Base-by-base conservation (phyloP, 208 protist genomes). In the Leishmania guyanensis region DNA sequence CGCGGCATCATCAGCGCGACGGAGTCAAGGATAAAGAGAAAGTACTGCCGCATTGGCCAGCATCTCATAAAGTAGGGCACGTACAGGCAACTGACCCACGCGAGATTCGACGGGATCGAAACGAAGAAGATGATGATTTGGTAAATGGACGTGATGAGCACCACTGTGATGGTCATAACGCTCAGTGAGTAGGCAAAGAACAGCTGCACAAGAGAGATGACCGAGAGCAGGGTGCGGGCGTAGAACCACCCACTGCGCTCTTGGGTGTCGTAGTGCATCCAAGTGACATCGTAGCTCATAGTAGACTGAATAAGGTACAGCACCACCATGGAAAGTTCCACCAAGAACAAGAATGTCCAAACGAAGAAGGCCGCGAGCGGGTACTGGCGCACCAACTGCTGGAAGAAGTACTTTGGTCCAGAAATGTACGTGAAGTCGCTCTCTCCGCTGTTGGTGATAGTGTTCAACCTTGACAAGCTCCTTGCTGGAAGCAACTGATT, bases 31-130 rank as follows among this genome's bases (percentile, higher is more conserved):
- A 97, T 90, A 60, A 96, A 94, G 26, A 96, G 88, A 74, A 96
- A 93, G 84, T 97, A 97, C 80, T 96, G 93, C 62, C 94, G 85
- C 86, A 97, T 89, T 10, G 94, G 89, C 93, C 94, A 97, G 79
- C 90, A 93, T 4, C 94, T 92, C 76, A 97, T 77, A 78, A 97
- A 97, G 62, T 93, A 84, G 12, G 94, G 94, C 72, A 97, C 94
- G 82, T 97, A 97, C 56, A 96, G 78, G 20, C 88, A 82, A 65
- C 91, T 97, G 5, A 95, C 89, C 91, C 92, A 96, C 20, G 80
- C 84, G 33, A 93, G 66, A 0, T 70, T 39, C 26, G 85, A 83
- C 69, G 70, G 80, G 48, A 92, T 79, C 0, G 92, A 84, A 2
- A 96, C 71, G 74, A 96, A 90, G 79, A 95, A 93, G 51, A 94